phyloP scores from a whole-genome alignment of 495 filamentous ascomycete species.

The Talaromyces trachyspermus region DNA sequence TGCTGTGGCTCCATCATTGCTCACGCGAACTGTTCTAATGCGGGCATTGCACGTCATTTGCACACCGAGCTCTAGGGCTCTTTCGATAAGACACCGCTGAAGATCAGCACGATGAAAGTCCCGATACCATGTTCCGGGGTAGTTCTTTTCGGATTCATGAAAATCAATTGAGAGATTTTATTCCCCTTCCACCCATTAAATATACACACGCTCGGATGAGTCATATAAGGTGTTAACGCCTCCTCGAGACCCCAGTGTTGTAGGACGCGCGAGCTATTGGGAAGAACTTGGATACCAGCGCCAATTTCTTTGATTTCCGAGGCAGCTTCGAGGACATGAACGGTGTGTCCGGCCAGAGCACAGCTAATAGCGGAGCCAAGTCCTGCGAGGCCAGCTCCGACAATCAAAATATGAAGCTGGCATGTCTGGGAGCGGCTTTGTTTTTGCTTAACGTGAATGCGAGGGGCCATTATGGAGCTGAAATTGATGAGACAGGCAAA shows the following conservation, averaged over 20 bases:
- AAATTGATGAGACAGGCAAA: too few relatives aligned
- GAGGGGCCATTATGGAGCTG: slow-evolving; percentile 10
- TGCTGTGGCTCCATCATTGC: slow-evolving; percentile 16
- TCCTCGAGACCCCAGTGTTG: slow-evolving; percentile 46
- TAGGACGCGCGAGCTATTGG: slow-evolving; percentile 48
- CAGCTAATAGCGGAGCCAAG: slow-evolving; percentile 54
- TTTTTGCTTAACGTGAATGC: slow-evolving; percentile 13
- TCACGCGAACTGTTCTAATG: slow-evolving; percentile 32
- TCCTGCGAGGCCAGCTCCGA: slow-evolving; percentile 60
- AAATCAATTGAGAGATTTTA: slow-evolving; percentile 47
- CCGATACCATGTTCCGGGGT: slow-evolving; percentile 48
- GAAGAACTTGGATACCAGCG: slow-evolving; percentile 49
- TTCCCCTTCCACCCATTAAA: slow-evolving; percentile 45
- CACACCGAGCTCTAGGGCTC: slow-evolving; percentile 46
- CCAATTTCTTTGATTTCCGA: slow-evolving; percentile 46
- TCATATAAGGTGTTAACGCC: slow-evolving; percentile 41
- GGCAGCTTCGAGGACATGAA: slow-evolving; percentile 53
- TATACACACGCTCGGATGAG: slow-evolving; percentile 45
- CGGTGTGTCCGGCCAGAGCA: slow-evolving; percentile 51
- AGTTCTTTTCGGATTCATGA: slow-evolving; percentile 29
- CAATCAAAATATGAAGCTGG: slow-evolving; percentile 35
- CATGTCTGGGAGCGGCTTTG: slow-evolving; percentile 10
- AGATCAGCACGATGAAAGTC: slow-evolving; percentile 55
- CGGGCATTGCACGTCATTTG: slow-evolving; percentile 34
- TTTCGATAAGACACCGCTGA: slow-evolving; percentile 42